These are phyloP conservation scores for Adansonia gregorii DNA, from an alignment of 441 rosid genomes.

Conservation along the genomic window DNA sequence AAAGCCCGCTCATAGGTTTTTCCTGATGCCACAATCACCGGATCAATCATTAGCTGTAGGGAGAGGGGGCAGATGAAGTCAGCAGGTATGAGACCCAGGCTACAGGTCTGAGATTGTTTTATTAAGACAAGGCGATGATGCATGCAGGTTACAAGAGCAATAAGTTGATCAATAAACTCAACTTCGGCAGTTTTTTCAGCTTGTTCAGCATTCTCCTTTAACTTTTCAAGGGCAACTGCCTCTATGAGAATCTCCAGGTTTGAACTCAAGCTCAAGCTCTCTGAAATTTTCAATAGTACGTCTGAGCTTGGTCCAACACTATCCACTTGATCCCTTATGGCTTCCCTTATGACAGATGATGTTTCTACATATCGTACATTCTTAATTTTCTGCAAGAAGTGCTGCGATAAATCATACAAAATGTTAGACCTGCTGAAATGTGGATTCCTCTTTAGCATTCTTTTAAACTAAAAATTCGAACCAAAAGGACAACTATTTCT, in stretches of 20 bases:
- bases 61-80: not conserved
- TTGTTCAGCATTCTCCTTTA: slow-evolving; percentile 41
- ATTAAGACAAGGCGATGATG: slow-evolving; percentile 65
- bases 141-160: slow-evolving; percentile 62
- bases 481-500: slow-evolving; percentile 22
- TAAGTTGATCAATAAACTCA: slow-evolving; percentile 65
- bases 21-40: slow-evolving; percentile 92
- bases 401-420: slow-evolving; percentile 53
- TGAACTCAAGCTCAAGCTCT: slow-evolving; percentile 68
- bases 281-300: slow-evolving; percentile 63
- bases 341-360: slow-evolving; percentile 55
- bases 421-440: slow-evolving; percentile 30
- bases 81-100: slow-evolving; percentile 44
- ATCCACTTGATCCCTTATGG: slow-evolving; percentile 57
- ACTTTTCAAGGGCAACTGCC: slow-evolving; percentile 71
- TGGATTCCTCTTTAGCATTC: slow-evolving; percentile 2
- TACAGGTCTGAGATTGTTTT: slow-evolving; percentile 64
- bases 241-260: slow-evolving; percentile 92
- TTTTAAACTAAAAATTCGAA: slow-evolving; percentile 18
- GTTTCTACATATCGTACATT: slow-evolving; percentile 56
- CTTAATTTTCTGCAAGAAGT: slow-evolving; percentile 65
- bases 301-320: slow-evolving; percentile 63
- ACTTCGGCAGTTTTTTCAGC: slow-evolving; percentile 60
- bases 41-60: slow-evolving; percentile 59
- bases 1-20: slow-evolving; percentile 90